Evolutionary conservation across 1,139 yeast species (phyloP), one percentile per base, ranked within the genome.

Genomic region (Spencermartinsiella ligniputridi): DNA sequence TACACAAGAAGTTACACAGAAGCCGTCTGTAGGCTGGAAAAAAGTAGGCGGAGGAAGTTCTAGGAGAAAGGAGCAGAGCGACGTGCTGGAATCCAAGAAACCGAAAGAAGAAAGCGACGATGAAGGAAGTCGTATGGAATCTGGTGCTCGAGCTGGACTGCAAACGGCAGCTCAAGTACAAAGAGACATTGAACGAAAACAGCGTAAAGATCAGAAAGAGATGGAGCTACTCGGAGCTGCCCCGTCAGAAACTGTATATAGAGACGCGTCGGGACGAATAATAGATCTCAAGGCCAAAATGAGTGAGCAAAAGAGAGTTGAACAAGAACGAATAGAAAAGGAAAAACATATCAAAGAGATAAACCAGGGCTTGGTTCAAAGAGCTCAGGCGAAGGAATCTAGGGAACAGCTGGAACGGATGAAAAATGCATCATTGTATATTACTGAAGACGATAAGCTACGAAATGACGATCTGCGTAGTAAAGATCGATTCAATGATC

Each of bases 401-500:
- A 55, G 52, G 20, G 53, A 57, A 16, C 63, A 56, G n/a, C 50
- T 74, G 19, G 54, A 58, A n/a, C 52, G 53, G 11, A 63, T 67
- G 16, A 57, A 57, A 13, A 51, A 59, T 2, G 58, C 62, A 37
- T 63, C 69, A 11, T 53, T 69, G 9, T 54, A 66, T 39, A 58
- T 64, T 45, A 57, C 60, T 37, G 67, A 64, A 8, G 63, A 70
- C 42, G 78, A 75, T 49, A 57, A 55, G 32, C 69, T 66, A 34
- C 62, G 71, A 38, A 73, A 76, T 45, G 57, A 61, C 8, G 53
- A 55, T 17, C 62, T 69, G 57, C 67, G 65, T 50, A 47, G 55
- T 2, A 62, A 58, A 43, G 63, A 64, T n/a, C 66, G 64, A 27
- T 72, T 73, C 41, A 88, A 85, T 37, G 97, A 89, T 59, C 96